Conservation (phyloP, 768 basidiomycete genomes). For the Kwoniella botswanensis region DNA sequence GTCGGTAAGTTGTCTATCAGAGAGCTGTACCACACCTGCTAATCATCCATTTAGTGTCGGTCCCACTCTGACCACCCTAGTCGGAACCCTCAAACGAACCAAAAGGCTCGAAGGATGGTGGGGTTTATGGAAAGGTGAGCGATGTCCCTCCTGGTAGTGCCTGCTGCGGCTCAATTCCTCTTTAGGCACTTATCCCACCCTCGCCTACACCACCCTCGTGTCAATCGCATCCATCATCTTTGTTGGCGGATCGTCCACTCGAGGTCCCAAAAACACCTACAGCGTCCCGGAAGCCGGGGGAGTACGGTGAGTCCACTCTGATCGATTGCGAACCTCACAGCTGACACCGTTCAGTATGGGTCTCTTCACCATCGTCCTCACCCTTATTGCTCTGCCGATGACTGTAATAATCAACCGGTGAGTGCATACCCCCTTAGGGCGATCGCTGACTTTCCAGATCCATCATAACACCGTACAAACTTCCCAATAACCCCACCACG, state of each 20-base stretch:
- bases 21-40: too few relatives aligned
- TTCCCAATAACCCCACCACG: conserved; percentile 43
- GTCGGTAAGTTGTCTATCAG: too few relatives aligned
- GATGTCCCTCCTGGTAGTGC: not conserved
- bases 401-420: conserved; percentile 58
- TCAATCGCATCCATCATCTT: conserved; percentile 56
- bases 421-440: conserved; percentile 5
- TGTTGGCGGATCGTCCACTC: conserved; percentile 52
- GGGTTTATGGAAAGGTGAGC: conserved; percentile 55
- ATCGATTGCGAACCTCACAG: conserved; percentile 1
- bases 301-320: conserved; percentile 34
- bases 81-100: conserved; percentile 51
- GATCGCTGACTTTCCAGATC: conserved; percentile 34
- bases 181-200: conserved; percentile 49
- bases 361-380: conserved; percentile 55
- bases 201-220: conserved; percentile 51
- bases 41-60: too few relatives aligned
- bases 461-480: conserved; percentile 58
- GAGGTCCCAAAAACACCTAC: conserved; percentile 55
- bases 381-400: conserved; percentile 54
- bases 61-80: conserved; percentile 52
- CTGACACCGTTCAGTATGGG: conserved; percentile 45
- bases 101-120: conserved; percentile 57
- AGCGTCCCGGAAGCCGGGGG: conserved; percentile 56
- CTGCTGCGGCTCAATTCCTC: not conserved